Base-by-base conservation (phyloP, 179 eudicot genomes). In the Amaranthus tricolor region DNA sequence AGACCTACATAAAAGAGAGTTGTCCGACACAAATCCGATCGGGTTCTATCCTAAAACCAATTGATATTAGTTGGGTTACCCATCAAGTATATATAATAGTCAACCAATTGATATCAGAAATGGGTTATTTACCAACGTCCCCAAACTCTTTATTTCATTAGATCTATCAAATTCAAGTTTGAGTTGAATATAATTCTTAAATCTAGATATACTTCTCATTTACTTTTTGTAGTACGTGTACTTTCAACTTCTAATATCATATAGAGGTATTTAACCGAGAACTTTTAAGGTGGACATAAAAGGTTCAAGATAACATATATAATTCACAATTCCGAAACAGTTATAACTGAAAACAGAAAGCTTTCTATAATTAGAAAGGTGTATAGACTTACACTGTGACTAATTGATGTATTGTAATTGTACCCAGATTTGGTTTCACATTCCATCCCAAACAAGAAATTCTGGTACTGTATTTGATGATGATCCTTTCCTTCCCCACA, bases 311-410 rank as follows among this genome's bases (percentile, higher is more conserved):
- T 17, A 16, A 66, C 6, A 66, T 13, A 13, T 47, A 3, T 48
- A 66, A 9, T 49, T 12, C 3, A 49, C 15, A 49, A 20, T 8
- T 64, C 20, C 51, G 0, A 45, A 14, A 48, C 53, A 65, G 69
- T 52, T 45, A 4, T 62, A 12, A 43, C 65, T 9, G 65, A 62
- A 61, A 65, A 65, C 12, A 40, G 24, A 49, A 66, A 49, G 60
- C n/a, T 62, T 49, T 49, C 50, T 40, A 62, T 14, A 50, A 55
- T 12, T 43, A 70, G 66, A 55, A 48, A 60, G 40, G 40, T 31
- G 3, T 31, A 51, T 74, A 61, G 75, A 76, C 98, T 88, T 86
- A 94, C 98, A 61, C 84, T 87, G 69, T 90, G 92, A 79, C 79
- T 80, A 12, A 86, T 51, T 45, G 91, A 82, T 60, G 90, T 69